Conservation (phyloP, 2,329 filamentous ascomycete species). For the Aspergillus sp. region DNA sequence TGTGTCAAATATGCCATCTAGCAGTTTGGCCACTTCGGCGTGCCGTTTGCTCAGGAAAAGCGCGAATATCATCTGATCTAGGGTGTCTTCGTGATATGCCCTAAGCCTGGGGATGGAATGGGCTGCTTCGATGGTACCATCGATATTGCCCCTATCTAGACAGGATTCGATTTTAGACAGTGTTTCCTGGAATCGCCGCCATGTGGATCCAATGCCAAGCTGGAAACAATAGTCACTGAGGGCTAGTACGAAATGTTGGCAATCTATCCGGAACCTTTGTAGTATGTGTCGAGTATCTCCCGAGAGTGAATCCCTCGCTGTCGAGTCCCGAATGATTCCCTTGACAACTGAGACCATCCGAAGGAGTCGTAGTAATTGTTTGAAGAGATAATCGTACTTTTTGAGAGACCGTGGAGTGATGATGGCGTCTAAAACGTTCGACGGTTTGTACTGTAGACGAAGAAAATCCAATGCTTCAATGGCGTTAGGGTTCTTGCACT, state of each 20-base stretch:
- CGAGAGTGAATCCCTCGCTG: slow-evolving; percentile 31
- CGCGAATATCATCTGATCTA: slow-evolving; percentile 73
- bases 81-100: slow-evolving; percentile 67
- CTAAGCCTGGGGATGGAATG: slow-evolving; percentile 67
- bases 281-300: slow-evolving; percentile 41
- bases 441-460: slow-evolving; percentile 78
- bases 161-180: slow-evolving; percentile 63
- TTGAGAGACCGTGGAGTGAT: slow-evolving; percentile 69
- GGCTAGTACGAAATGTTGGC: slow-evolving; percentile 74
- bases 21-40: slow-evolving; percentile 66
- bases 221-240: slow-evolving; percentile 79
- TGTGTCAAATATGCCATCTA: slow-evolving; percentile 73
- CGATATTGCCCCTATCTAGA: slow-evolving; percentile 50
- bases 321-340: slow-evolving; percentile 61
- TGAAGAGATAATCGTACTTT: slow-evolving; percentile 86
- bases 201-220: slow-evolving; percentile 70
- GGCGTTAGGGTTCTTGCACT: slow-evolving; percentile 77
- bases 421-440: slow-evolving; percentile 67
- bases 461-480: slow-evolving; percentile 93
- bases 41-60: slow-evolving; percentile 75
- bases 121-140: slow-evolving; percentile 48
- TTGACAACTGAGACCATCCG: slow-evolving; percentile 77
- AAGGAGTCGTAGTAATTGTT: slow-evolving; percentile 70
- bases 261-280: slow-evolving; percentile 70
- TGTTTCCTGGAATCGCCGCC: slow-evolving; percentile 67